A percentile compares a stretch with the other conserved stretches of the same genome.
These are phyloP conservation scores for Tulasnella sp. DNA, from an alignment of 768 basidiomycete genomes.

Conservation along the genomic window DNA sequence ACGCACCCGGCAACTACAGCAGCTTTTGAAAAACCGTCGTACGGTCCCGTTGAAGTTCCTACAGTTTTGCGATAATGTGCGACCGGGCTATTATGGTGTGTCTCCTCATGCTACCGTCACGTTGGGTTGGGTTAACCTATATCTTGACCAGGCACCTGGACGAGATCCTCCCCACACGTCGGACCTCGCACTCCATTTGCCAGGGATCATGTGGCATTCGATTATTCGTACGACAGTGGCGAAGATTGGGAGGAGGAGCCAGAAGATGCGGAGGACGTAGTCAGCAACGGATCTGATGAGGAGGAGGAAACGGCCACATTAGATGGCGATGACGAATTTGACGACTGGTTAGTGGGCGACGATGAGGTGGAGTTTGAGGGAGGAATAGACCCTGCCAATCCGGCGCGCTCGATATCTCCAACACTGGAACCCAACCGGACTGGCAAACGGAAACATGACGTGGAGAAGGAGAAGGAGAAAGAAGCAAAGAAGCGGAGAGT, in stretches of 20 bases:
- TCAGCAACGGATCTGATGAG: conserved; percentile 32
- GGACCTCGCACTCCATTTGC: conserved; percentile 76
- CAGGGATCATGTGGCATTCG: conserved; percentile 60
- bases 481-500: conserved; percentile 59
- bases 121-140: background rate
- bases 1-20: conserved; percentile 51
- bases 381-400: conserved; percentile 15
- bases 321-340: conserved; percentile 61
- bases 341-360: conserved; percentile 68
- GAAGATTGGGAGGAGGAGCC: conserved; percentile 94
- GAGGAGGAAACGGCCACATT: conserved; percentile 57
- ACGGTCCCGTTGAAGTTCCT: conserved; percentile 66
- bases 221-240: conserved; percentile 90
- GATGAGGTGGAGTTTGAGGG: conserved; percentile 41
- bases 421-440: background rate
- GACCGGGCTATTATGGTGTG: conserved; percentile 82
- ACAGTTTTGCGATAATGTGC: conserved; percentile 68
- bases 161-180: conserved; percentile 61
- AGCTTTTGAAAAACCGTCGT: conserved; percentile 46
- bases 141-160: conserved; percentile 54
- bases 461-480: conserved; percentile 34
- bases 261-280: conserved; percentile 61
- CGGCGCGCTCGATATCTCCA: conserved; percentile 22
- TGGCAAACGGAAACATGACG: conserved; percentile 47
- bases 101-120: background rate